A percentile compares a stretch with the other conserved stretches of the same genome.
Evolutionary conservation across 352 stramenopile species (phyloP).

Genomic region (Peronospora destructor): DNA sequence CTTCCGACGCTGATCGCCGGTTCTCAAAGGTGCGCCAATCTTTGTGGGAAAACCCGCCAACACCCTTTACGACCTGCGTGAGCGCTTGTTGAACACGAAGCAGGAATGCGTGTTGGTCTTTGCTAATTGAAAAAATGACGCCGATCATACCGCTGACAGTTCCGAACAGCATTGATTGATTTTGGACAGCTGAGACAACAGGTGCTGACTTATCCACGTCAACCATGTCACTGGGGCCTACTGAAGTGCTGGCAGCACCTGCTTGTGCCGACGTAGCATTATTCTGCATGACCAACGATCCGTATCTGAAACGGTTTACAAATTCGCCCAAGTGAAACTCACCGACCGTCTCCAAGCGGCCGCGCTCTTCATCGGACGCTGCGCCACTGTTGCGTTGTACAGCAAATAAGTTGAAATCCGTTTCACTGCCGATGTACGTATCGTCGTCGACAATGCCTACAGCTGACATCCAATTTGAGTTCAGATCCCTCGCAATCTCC

Average conservation of each 20-base stretch:
- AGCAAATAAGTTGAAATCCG: slow-evolving; percentile 93
- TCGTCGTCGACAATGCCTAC: slow-evolving; percentile 92
- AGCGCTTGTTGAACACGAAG: slow-evolving; percentile 86
- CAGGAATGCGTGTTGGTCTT: slow-evolving; percentile 89
- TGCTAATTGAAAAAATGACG: slow-evolving; percentile 87
- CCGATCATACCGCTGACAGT: slow-evolving; percentile 96
- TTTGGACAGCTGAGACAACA: slow-evolving; percentile 9
- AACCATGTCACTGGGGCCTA: slow-evolving; percentile 39
- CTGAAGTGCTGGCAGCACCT: neutral
- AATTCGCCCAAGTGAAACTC: slow-evolving; percentile 95
- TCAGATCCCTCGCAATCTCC: slow-evolving; percentile 94
- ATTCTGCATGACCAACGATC: slow-evolving; percentile 93
- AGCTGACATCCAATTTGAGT: slow-evolving; percentile 94
- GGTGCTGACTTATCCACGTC: slow-evolving; percentile 29
- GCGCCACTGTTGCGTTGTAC: slow-evolving; percentile 90
- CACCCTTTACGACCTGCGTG: slow-evolving; percentile 82
- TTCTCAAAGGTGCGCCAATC: slow-evolving; percentile 91
- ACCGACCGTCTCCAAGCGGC: slow-evolving; percentile 88
- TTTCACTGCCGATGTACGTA: slow-evolving; percentile 93
- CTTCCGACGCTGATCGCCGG: slow-evolving; percentile 73
- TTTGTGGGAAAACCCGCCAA: slow-evolving; percentile 90
- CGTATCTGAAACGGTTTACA: slow-evolving; percentile 92
- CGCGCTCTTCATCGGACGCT: slow-evolving; percentile 89
- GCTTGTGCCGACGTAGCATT: slow-evolving; percentile 19
- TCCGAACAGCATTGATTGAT: slow-evolving; percentile 86